A percentile compares a stretch with the other conserved stretches of the same genome.
These are phyloP conservation scores for Fusarium secorum DNA, from an alignment of 2,329 filamentous ascomycete species.

Conservation along the genomic window DNA sequence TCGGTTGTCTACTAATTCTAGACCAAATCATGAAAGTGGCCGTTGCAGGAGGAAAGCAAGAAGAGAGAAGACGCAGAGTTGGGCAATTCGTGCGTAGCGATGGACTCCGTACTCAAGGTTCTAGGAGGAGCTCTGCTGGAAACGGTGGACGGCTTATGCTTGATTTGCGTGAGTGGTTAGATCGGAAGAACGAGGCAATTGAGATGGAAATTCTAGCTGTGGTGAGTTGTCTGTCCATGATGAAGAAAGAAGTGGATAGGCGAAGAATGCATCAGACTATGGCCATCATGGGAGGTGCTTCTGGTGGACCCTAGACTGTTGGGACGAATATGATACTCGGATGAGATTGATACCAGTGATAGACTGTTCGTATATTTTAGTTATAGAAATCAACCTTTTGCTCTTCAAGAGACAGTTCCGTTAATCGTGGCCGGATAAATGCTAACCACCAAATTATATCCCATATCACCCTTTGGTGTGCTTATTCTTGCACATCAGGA, in stretches of 20 bases:
- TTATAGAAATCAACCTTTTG: neutral
- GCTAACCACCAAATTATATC: neutral
- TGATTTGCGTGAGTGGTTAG: conserved; percentile 50
- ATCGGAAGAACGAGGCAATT: conserved; percentile 44
- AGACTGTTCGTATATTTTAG: neutral
- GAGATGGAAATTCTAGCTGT: conserved; percentile 61
- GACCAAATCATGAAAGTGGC: conserved; percentile 54
- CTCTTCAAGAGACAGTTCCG: neutral
- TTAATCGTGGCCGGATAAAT: neutral
- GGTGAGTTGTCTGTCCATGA: conserved; percentile 65
- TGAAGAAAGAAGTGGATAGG: conserved; percentile 72
- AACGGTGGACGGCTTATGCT: conserved; percentile 60
- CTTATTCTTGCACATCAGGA: conserved; percentile 33
- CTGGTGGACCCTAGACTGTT: conserved; percentile 7
- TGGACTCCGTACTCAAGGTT: conserved; percentile 51
- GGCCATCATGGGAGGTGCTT: conserved; percentile 49
- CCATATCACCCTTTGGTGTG: neutral
- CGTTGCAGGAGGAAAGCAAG: conserved; percentile 38
- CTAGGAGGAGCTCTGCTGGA: conserved; percentile 51
- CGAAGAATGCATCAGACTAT: conserved; percentile 60
- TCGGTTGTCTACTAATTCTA: conserved; percentile 58
- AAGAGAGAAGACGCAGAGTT: conserved; percentile 46
- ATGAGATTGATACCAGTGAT: conserved; percentile 1
- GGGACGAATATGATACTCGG: neutral
- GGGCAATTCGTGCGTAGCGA: conserved; percentile 55